phyloP scores from a whole-genome alignment of 495 filamentous ascomycete species.

The Penicillium subrubescens region DNA sequence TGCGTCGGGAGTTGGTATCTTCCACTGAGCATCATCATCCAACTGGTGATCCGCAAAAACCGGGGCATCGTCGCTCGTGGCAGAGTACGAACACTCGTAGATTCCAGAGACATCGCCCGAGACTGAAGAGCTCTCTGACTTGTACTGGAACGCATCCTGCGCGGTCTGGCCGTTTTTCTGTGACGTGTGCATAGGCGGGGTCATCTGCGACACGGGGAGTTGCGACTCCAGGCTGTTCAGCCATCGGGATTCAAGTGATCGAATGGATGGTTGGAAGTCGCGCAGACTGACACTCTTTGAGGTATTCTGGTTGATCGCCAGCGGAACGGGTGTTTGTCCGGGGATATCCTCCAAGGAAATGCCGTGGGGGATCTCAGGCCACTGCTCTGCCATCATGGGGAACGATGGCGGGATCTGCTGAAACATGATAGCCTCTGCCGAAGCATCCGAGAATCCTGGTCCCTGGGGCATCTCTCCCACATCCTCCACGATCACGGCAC shows the following conservation, averaged over 20 bases:
- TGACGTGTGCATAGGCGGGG: slow-evolving; percentile 28
- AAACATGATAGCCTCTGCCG: slow-evolving; percentile 38
- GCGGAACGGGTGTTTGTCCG: slow-evolving; percentile 23
- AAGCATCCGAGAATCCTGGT: slow-evolving; percentile 37
- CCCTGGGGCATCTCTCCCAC: slow-evolving; percentile 37
- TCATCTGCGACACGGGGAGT: slow-evolving; percentile 35
- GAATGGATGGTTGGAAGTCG: slow-evolving; percentile 32
- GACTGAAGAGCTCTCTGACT: slow-evolving; percentile 45
- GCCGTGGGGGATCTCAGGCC: slow-evolving; percentile 29
- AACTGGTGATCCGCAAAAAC: slow-evolving; percentile 36
- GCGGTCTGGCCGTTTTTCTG: slow-evolving; percentile 27
- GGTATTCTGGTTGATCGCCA: slow-evolving; percentile 29
- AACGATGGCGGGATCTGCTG: slow-evolving; percentile 41
- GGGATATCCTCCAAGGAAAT: slow-evolving; percentile 28
- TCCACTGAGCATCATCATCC: slow-evolving; percentile 38
- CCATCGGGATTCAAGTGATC: slow-evolving; percentile 44
- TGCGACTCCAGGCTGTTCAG: slow-evolving; percentile 41
- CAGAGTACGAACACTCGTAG: slow-evolving; percentile 43
- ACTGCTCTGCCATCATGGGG: slow-evolving; percentile 36
- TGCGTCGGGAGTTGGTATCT: slow-evolving; percentile 30
- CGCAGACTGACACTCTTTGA: slow-evolving; percentile 27
- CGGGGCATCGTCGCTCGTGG: slow-evolving; percentile 38
- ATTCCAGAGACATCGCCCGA: slow-evolving; percentile 39
- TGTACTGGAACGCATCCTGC: slow-evolving; percentile 40
- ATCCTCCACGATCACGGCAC: slow-evolving; percentile 47